Conservation (phyloP, 495 filamentous ascomycete genomes). For the Bombardia bombarda region DNA sequence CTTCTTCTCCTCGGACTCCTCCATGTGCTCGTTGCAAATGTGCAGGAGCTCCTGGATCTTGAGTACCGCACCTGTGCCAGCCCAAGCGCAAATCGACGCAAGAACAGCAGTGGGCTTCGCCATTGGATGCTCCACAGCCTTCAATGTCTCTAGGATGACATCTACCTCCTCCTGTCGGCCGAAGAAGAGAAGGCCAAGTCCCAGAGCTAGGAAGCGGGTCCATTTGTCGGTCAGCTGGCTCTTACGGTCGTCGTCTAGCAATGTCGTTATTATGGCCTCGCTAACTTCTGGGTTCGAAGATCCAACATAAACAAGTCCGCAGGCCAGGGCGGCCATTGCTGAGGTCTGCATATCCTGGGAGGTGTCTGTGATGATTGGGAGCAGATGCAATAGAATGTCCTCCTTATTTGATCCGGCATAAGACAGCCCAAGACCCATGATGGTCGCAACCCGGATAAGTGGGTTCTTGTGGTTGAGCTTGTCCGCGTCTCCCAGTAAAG, state of each 20-base stretch:
- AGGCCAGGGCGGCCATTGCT: conserved; percentile 87
- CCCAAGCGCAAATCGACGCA: conserved; percentile 94
- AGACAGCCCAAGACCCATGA: conserved; percentile 92
- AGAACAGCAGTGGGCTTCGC: conserved; percentile 82
- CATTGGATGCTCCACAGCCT: conserved; percentile 93
- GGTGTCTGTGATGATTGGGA: conserved; percentile 80
- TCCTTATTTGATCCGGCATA: conserved; percentile 90
- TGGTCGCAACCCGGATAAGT: conserved; percentile 66
- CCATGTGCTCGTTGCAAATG: conserved; percentile 95
- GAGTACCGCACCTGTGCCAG: conserved; percentile 90
- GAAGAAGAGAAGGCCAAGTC: conserved; percentile 89
- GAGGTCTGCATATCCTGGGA: conserved; percentile 86
- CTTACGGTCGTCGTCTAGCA: conserved; percentile 84
- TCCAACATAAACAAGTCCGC: conserved; percentile 88
- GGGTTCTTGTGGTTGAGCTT: conserved; percentile 69
- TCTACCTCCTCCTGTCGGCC: conserved; percentile 97
- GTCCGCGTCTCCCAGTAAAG: conserved; percentile 69
- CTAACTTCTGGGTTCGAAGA: conserved; percentile 82
- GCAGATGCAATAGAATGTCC: conserved; percentile 66
- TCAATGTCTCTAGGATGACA: conserved; percentile 87
- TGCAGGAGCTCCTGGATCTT: conserved; percentile 95
- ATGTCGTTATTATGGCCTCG: conserved; percentile 78
- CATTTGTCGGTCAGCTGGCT: conserved; percentile 92
- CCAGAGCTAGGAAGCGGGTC: conserved; percentile 92
- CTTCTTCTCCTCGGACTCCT: conserved; percentile 84